Evolutionary conservation across 2,329 filamentous ascomycete species (phyloP).

Genomic region (Gaeumannomyces sp.): DNA sequence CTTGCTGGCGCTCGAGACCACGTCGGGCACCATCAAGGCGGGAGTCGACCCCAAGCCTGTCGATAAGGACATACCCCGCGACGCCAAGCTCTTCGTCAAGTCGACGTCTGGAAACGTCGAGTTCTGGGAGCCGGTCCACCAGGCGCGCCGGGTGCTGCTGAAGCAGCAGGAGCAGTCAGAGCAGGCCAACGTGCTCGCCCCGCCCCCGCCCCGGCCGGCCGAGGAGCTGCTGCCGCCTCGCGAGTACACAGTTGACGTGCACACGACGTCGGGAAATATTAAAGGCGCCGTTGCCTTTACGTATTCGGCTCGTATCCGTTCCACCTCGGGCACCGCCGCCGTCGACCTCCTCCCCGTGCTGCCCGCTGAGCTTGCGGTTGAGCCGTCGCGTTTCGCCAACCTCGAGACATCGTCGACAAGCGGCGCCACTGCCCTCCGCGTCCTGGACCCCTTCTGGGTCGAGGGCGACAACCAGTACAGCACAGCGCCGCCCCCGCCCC

Average conservation of each 20-base stretch:
- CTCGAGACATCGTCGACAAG: conserved; percentile 39
- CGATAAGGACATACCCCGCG: conserved; percentile 26
- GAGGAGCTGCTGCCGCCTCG: conserved; percentile 32
- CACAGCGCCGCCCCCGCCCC: conserved; percentile 2
- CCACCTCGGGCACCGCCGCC: conserved; percentile 34
- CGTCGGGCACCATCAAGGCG: conserved; percentile 36
- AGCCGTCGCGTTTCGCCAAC: conserved; percentile 16
- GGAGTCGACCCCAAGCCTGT: conserved; percentile 34
- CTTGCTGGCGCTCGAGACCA: conserved; percentile 35
- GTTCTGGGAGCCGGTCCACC: conserved; percentile 34
- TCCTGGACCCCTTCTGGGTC: conserved; percentile 41
- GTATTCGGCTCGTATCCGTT: conserved; percentile 27
- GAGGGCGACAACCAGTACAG: conserved; percentile 18
- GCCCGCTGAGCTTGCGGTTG: conserved; percentile 6
- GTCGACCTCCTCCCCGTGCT: conserved; percentile 39
- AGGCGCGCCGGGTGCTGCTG: conserved; percentile 12
- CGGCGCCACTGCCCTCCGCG: conserved; percentile 30
- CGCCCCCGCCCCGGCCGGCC: neutral
- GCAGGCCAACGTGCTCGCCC: neutral
- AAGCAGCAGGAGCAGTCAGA: conserved; percentile 5
- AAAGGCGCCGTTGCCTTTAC: conserved; percentile 34
- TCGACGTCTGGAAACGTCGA: conserved; percentile 38
- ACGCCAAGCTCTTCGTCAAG: conserved; percentile 34
- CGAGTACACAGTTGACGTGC: conserved; percentile 39
- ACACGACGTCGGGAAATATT: conserved; percentile 40